A percentile compares a stretch with the other conserved stretches of the same genome.
phyloP scores from a whole-genome alignment of 2,329 filamentous ascomycete genomes.

The Emmonsiellopsis sp. region DNA sequence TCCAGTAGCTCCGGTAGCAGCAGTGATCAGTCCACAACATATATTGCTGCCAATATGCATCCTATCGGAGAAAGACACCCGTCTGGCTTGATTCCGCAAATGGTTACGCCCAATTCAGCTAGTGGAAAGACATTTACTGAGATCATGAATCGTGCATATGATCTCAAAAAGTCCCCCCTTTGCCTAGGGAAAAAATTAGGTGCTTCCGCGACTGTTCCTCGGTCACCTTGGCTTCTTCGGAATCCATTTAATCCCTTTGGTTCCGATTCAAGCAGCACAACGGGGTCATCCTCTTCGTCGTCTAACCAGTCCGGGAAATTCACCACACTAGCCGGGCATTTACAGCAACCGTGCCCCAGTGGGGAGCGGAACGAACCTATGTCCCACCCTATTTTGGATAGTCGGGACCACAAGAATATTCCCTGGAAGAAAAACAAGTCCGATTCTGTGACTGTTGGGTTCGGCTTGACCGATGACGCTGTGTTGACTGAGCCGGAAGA shows the following conservation, averaged over 20 bases:
- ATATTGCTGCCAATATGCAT: neutral
- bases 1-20: neutral
- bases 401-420: no score
- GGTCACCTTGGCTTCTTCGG: neutral
- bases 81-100: neutral
- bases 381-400: no score
- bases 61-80: neutral
- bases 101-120: slow-evolving; percentile 2
- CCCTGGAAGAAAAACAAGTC: neutral
- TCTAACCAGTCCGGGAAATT: neutral
- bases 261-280: neutral
- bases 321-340: neutral
- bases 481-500: neutral
- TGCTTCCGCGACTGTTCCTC: neutral
- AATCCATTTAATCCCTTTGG: neutral
- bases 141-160: slow-evolving; percentile 10
- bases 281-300: neutral
- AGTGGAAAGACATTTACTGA: slow-evolving; percentile 9
- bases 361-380: no score
- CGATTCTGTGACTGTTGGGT: neutral
- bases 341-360: neutral
- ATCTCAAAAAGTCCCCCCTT: slow-evolving; percentile 7
- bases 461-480: neutral
- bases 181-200: slow-evolving; percentile 6
- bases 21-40: neutral